Base-by-base conservation (phyloP, 805 yeast genomes). In the Sporopachydermia lactativora region DNA sequence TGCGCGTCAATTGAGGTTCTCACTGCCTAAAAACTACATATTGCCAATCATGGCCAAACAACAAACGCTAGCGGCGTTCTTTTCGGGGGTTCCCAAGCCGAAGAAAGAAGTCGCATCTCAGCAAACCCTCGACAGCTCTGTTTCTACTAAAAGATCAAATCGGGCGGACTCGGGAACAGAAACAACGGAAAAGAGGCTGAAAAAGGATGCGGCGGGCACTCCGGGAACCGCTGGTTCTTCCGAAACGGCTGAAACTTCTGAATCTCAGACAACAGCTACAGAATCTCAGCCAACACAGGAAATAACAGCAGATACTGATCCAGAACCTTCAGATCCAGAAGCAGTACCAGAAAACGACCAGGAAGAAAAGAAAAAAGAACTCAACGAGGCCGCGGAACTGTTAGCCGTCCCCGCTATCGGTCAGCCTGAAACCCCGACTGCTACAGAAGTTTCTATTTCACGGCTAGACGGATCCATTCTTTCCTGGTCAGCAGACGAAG, bases 401-500 rank as follows among this genome's bases (percentile, higher is more conserved):
- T 24, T 24, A 24, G 8, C 31, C n/a, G 8, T 24, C 13, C n/a
- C n/a, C n/a, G n/a, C n/a, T n/a, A n/a, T n/a, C n/a, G n/a, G n/a
- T n/a, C n/a, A n/a, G n/a, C n/a, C n/a, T n/a, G 31, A 24, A 24
- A 24, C 31, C 8, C 13, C 8, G 13, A 24, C 8, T 24, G 31
- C 31, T 24, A 24, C 13, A 8, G n/a, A 24, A 24, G 31, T 24
- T 8, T 24, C 31, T 8, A 24, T 24, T 8, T 8, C 8, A 24
- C 8, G 31, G 31, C 31, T 24, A 24, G 31, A 24, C n/a, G 31
- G 31, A 8, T 8, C 31, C n/a, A n/a, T 8, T 8, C n/a, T 24
- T 8, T 24, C 39, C 11, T 36, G 38, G 40, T 14, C 17, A 14
- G 13, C 31, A 5, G 19, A 34, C n/a, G 37, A 44, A 6, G 45